Evolutionary conservation across 768 basidiomycete species (phyloP).

Genomic region (Tephrocybe sp.): DNA sequence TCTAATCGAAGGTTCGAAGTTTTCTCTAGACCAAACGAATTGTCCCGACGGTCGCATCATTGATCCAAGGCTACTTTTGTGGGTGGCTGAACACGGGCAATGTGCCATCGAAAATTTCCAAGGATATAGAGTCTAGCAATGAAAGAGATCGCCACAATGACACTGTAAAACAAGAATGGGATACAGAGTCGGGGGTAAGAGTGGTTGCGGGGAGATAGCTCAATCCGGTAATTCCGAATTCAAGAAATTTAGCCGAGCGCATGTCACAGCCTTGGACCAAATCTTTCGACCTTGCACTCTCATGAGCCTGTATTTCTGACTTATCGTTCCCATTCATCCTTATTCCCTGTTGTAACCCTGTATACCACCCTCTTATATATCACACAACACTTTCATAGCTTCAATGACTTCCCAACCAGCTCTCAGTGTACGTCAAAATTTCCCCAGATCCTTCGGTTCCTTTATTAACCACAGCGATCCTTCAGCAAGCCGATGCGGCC

Average conservation of each 20-base stretch:
- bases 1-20: no score
- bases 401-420: constrained; percentile 14
- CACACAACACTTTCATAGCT: constrained; percentile 8
- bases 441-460: constrained; percentile 3
- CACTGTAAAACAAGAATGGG: no score
- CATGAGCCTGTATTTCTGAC: constrained; percentile 24
- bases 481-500: constrained; percentile 40
- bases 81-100: not conserved
- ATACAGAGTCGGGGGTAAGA: not conserved
- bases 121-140: not conserved
- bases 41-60: not conserved
- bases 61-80: not conserved
- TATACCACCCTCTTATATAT: constrained; percentile 15
- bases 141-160: no score
- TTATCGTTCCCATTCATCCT: constrained; percentile 9
- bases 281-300: constrained; percentile 18
- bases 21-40: no score
- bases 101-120: no score
- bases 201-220: constrained; percentile 13
- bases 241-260: constrained; percentile 19
- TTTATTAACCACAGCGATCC: constrained; percentile 12
- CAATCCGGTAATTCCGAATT: constrained; percentile 19
- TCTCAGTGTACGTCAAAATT: constrained; percentile 21
- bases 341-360: constrained; percentile 15
- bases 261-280: constrained; percentile 20